phyloP scores from a whole-genome alignment of 225 moss, liverwort and hornwort genomes.

The Pseudoscleropodium purum region DNA sequence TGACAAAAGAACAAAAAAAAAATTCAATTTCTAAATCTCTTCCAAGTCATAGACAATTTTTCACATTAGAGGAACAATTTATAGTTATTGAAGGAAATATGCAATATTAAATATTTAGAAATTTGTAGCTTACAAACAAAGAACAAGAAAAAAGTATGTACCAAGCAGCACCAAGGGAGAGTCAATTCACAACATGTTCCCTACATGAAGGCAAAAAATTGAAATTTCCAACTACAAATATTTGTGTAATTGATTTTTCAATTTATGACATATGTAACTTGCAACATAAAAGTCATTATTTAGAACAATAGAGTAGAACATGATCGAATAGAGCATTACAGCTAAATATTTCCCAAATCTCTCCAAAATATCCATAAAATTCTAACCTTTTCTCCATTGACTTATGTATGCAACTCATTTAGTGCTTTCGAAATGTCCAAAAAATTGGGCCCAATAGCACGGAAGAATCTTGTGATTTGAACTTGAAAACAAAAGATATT shows the following conservation, averaged over 20 bases:
- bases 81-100: not conserved
- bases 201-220: too few relatives aligned
- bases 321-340: not conserved
- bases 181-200: not conserved
- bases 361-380: not conserved
- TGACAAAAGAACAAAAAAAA: not conserved
- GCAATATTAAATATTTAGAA: not conserved
- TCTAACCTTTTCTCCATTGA: too few relatives aligned
- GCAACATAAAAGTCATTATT: not conserved
- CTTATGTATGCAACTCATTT: too few relatives aligned
- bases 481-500: conserved; percentile 17
- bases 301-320: not conserved
- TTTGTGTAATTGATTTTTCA: too few relatives aligned
- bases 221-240: too few relatives aligned
- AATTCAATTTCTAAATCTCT: not conserved
- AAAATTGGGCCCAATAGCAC: too few relatives aligned
- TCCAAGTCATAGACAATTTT: not conserved
- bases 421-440: too few relatives aligned
- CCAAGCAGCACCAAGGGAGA: not conserved
- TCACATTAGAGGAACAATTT: not conserved
- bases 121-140: not conserved
- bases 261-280: too few relatives aligned
- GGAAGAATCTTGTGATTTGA: not conserved
- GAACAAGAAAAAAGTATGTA: not conserved
- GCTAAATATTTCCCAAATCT: not conserved